Percentiles rank a stretch among this genome's conserved stretches.
These are phyloP conservation scores for Aspergillus transmontanensis DNA, from an alignment of 2,329 filamentous ascomycete species.

Conservation along the genomic window DNA sequence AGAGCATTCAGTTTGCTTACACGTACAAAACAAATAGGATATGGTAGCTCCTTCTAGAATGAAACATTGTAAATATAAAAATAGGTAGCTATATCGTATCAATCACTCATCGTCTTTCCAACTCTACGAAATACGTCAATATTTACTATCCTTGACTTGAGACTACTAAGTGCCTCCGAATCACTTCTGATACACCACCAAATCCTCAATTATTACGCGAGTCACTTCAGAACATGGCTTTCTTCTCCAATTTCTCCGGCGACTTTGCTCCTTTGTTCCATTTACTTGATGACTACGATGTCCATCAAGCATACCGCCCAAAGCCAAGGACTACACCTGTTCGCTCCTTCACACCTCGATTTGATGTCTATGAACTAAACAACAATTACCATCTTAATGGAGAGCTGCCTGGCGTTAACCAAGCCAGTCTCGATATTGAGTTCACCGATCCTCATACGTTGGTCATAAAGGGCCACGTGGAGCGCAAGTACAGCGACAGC, in stretches of 20 bases:
- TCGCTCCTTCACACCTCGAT: conserved; percentile 42
- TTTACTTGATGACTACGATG: conserved; percentile 45
- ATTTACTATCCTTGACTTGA: background rate
- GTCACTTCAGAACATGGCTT: conserved; percentile 35
- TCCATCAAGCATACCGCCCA: conserved; percentile 31
- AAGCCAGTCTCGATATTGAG: conserved; percentile 49
- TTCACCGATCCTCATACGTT: conserved; percentile 50
- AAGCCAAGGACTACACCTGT: conserved; percentile 19
- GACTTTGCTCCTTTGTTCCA: conserved; percentile 47
- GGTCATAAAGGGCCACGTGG: conserved; percentile 44
- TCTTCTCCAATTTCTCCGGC: conserved; percentile 38
- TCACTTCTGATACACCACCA: background rate
- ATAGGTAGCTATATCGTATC: background rate
- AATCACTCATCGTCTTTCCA: background rate
- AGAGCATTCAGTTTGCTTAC: conserved; percentile 11
- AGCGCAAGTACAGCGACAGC: conserved; percentile 32
- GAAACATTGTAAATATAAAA: conserved; percentile 19
- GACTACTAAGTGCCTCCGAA: background rate
- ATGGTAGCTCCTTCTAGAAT: conserved; percentile 22
- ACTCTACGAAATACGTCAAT: background rate
- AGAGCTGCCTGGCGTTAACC: conserved; percentile 48
- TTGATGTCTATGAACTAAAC: conserved; percentile 48
- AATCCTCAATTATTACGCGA: background rate
- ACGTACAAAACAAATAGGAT: conserved; percentile 1
- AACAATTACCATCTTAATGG: conserved; percentile 48